Conservation (phyloP, 2,329 filamentous ascomycete species). For the Leptodontidium sp. region DNA sequence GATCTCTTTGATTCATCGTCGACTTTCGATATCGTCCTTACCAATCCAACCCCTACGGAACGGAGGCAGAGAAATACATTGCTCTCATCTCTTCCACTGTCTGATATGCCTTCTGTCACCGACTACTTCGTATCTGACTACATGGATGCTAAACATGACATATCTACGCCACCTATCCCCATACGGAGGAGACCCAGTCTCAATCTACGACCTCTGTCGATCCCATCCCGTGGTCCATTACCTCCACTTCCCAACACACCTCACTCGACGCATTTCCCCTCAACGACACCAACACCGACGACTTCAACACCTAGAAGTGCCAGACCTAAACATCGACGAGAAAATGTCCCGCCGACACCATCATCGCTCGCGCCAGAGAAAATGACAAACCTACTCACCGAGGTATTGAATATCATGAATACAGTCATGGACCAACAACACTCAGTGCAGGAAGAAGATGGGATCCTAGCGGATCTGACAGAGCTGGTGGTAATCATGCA, state of each 20-base stretch:
- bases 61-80: not conserved
- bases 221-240: conserved; percentile 9
- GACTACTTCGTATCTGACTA: not conserved
- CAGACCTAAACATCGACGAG: too few species aligned
- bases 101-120: not conserved
- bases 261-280: not conserved
- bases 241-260: not conserved
- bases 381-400: conserved; percentile 32
- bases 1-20: not conserved
- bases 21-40: conserved; percentile 10
- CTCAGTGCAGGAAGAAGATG: conserved; percentile 28
- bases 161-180: not conserved
- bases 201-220: conserved; percentile 4
- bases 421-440: conserved; percentile 29
- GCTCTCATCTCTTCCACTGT: not conserved
- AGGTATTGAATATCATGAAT: conserved; percentile 36
- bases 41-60: conserved; percentile 7
- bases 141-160: not conserved
- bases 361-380: conserved; percentile 30
- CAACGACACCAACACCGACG: not conserved
- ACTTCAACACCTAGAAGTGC: not conserved
- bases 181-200: conserved; percentile 4
- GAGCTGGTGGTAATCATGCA: conserved; percentile 38
- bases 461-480: conserved; percentile 28
- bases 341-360: conserved; percentile 24